Evolutionary conservation across 139 green algal genomes (phyloP).

Genomic region (Klebsormidium nitens): DNA sequence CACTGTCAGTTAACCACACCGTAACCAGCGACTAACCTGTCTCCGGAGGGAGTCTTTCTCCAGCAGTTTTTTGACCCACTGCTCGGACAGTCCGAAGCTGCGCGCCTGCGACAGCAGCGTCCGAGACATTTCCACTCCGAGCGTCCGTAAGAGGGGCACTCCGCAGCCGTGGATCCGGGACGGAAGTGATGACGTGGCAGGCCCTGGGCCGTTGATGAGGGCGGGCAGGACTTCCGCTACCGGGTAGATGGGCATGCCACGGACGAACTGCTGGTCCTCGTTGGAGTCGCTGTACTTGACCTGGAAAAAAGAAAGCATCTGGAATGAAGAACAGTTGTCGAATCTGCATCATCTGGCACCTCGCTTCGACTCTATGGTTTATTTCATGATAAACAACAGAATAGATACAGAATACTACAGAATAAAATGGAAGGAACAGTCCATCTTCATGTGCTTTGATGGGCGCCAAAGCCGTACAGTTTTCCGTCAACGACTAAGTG

Average conservation of each 20-base stretch:
- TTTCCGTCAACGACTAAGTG: too few species aligned
- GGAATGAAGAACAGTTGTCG: background rate
- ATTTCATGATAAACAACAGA: too few species aligned
- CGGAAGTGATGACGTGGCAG: too few species aligned
- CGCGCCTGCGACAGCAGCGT: constrained; percentile 74
- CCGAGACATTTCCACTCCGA: constrained; percentile 74
- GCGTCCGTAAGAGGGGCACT: too few species aligned
- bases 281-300: constrained; percentile 18
- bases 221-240: constrained; percentile 2
- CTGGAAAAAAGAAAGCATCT: background rate
- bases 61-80: constrained; percentile 7
- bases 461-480: too few species aligned
- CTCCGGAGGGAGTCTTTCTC: background rate
- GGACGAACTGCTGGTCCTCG: constrained; percentile 32
- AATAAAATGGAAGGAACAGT: too few species aligned
- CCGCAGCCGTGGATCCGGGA: too few species aligned
- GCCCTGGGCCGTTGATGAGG: constrained; percentile 8
- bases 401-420: too few species aligned
- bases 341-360: too few species aligned
- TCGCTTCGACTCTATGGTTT: too few species aligned
- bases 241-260: constrained; percentile 14
- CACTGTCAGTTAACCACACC: too few species aligned
- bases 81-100: constrained; percentile 47
- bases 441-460: too few species aligned
- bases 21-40: constrained; percentile 1